Conservation (phyloP, 2,329 filamentous ascomycete genomes). For the Venturiaceae sp. region DNA sequence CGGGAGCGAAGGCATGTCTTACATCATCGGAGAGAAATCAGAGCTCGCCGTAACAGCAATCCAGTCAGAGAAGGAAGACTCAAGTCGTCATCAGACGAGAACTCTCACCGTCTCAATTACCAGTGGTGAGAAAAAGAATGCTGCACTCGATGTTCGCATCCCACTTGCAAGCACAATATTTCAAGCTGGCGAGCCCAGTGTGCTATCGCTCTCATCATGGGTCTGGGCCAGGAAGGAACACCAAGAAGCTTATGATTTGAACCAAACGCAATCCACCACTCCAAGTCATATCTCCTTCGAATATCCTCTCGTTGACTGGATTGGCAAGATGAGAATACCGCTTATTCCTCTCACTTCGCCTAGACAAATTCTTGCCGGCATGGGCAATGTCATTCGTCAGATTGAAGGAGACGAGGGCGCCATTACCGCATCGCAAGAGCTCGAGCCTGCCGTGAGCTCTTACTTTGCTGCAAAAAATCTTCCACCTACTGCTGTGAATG, state of each 20-base stretch:
- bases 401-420: conserved; percentile 33
- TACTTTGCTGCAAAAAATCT: conserved; percentile 40
- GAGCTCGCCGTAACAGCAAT: not conserved
- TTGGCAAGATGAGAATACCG: conserved; percentile 21
- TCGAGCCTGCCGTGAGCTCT: conserved; percentile 54
- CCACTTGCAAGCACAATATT: conserved; percentile 74
- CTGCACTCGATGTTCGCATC: conserved; percentile 39
- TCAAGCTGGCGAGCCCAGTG: conserved; percentile 46
- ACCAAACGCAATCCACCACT: not conserved
- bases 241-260: not conserved
- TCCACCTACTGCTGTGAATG: conserved; percentile 42
- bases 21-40: conserved; percentile 10
- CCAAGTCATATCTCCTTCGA: not conserved
- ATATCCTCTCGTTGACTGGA: not conserved
- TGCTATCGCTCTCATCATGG: conserved; percentile 20
- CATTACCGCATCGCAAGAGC: conserved; percentile 59
- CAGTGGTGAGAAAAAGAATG: no score
- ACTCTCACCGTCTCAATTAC: not conserved
- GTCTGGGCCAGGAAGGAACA: not conserved
- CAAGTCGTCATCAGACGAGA: not conserved
- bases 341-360: conserved; percentile 55
- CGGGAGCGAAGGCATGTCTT: conserved; percentile 25
- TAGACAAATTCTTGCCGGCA: conserved; percentile 51
- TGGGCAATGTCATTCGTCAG: conserved; percentile 71
- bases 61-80: not conserved